Conservation (phyloP, 176 grass and related monocot genomes). For the Eleusine indica region DNA sequence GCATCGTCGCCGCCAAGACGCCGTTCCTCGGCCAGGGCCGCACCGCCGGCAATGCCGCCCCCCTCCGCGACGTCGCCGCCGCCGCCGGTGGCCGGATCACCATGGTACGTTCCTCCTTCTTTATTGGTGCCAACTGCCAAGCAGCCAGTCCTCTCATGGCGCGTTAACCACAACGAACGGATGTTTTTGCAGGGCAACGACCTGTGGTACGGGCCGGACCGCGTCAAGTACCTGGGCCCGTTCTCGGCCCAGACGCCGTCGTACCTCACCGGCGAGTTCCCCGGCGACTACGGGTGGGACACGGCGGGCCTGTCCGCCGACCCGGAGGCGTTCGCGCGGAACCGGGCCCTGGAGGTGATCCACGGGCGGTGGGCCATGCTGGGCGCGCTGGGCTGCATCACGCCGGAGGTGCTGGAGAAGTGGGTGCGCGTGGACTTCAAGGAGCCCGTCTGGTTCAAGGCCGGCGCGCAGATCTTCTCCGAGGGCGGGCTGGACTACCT, state of each 20-base stretch:
- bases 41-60: conserved; percentile 38
- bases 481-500: conserved; percentile 97
- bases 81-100: conserved; percentile 61
- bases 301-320: conserved; percentile 91
- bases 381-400: conserved; percentile 89
- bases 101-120: conserved; percentile 58
- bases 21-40: conserved; percentile 79
- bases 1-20: conserved; percentile 48
- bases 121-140: too few species aligned
- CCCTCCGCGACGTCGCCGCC: conserved; percentile 59
- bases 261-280: conserved; percentile 89
- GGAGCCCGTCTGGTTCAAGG: conserved; percentile 99
- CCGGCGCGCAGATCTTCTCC: conserved; percentile 95
- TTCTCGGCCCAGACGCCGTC: conserved; percentile 93
- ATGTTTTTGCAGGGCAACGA: conserved; percentile 60
- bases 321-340: conserved; percentile 89
- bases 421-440: conserved; percentile 95
- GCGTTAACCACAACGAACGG: too few species aligned
- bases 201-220: conserved; percentile 86
- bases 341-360: conserved; percentile 95
- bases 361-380: conserved; percentile 96
- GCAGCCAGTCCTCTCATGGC: too few species aligned
- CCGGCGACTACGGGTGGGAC: conserved; percentile 97
- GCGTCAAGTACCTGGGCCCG: conserved; percentile 90
- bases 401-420: conserved; percentile 83